Base-by-base conservation (phyloP, 345 rosid genomes). In the Gossypium arboreum region DNA sequence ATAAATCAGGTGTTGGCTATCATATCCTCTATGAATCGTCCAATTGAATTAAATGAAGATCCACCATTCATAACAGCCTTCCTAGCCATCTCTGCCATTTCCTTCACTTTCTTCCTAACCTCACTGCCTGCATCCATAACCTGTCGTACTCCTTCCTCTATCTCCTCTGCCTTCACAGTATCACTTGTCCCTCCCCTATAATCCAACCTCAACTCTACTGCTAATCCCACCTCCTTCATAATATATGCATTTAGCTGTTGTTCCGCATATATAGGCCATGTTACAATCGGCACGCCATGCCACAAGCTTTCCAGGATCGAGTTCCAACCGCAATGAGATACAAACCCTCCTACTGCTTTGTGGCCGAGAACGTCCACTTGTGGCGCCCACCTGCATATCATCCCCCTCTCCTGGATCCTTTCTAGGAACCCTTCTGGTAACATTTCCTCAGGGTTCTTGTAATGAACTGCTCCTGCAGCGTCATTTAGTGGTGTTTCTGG, bases 81-180 rank as follows among this genome's bases (percentile, higher is more conserved):
- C 27, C 60, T 56, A 56, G 60, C 60, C 60, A 18, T 56, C 60
- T 12, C 60, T n/a, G 60, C 12, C 60, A 56, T 18, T 18, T 56
- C 60, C 60, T 56, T 56, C 60, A 56, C 60, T 56, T 56, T 58
- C 62, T 58, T 58, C 62, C 62, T 58, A 58, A 58, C 62, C 34
- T 58, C 34, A 58, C 60, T 56, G 12, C 25, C 60, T 20, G 11
- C 60, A 56, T 56, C 60, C 60, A 56, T 20, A 56, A 56, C 60
- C 60, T 56, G 60, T 9, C 25, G 60, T 18, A 56, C 60, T 10
- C 27, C 25, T 56, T 18, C 11, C 25, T 56, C 60, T n/a, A 56
- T 56, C 60, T 56, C 60, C 0, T 56, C 60, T 56, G 60, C 60
- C 60, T 10, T 20, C 13, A 56, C 60, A 56, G 20, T 24, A n/a